phyloP scores from a whole-genome alignment of 2,329 filamentous ascomycete species.

The Laburnicola sp. region DNA sequence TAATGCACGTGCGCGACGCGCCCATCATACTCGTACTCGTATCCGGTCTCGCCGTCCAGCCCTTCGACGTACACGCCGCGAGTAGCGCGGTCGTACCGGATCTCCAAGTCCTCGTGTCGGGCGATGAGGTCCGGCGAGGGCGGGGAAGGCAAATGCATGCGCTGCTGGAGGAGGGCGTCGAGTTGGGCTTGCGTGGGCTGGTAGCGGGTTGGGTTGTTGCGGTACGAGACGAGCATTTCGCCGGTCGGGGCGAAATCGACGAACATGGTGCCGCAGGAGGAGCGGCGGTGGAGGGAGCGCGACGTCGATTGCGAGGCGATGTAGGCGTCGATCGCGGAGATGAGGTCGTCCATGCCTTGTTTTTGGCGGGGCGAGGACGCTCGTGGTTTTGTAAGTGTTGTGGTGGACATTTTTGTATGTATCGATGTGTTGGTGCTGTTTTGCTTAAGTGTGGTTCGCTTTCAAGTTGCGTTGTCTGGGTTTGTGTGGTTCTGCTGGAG shows the following conservation, averaged over 20 bases:
- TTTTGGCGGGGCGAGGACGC: too few relatives aligned
- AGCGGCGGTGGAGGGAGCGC: neutral
- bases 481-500: neutral
- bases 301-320: conserved; percentile 15
- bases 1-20: conserved; percentile 19
- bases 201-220: too few relatives aligned
- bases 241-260: conserved; percentile 15
- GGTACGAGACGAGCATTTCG: conserved; percentile 10
- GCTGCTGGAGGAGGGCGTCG: too few relatives aligned
- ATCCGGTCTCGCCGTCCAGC: conserved; percentile 14
- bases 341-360: conserved; percentile 14
- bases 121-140: too few relatives aligned
- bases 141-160: too few relatives aligned
- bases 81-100: neutral
- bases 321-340: conserved; percentile 25
- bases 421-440: neutral
- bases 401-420: neutral
- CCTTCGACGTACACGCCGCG: conserved; percentile 9
- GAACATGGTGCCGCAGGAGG: conserved; percentile 16
- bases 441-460: neutral
- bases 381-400: too few relatives aligned
- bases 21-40: conserved; percentile 24
- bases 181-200: too few relatives aligned
- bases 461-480: neutral
- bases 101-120: too few relatives aligned